Percentiles rank a stretch among this genome's conserved stretches.
Conservation (phyloP, 2,329 filamentous ascomycete genomes). For the Neopestalotiopsis clavispora region DNA sequence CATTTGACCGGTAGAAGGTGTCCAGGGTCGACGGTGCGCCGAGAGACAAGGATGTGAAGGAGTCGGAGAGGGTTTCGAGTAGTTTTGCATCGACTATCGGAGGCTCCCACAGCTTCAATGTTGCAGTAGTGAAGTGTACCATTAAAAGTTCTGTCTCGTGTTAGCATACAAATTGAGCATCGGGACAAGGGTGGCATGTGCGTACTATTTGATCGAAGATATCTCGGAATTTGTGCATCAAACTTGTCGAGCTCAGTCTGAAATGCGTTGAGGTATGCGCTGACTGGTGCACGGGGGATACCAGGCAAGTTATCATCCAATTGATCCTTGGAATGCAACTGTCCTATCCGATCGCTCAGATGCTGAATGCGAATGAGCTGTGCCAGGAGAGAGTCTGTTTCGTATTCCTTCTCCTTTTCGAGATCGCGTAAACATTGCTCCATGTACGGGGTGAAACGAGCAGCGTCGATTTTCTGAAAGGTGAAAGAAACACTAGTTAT, state of each 20-base stretch:
- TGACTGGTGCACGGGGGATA: constrained; percentile 44
- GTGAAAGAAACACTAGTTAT: constrained; percentile 44
- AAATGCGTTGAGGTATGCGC: constrained; percentile 52
- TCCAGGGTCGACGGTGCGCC: constrained; percentile 50
- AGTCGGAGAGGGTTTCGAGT: constrained; percentile 48
- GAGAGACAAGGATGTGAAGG: constrained; percentile 42
- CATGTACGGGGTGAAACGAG: constrained; percentile 58
- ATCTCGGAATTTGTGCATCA: constrained; percentile 38
- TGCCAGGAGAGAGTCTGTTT: constrained; percentile 51
- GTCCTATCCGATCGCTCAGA: constrained; percentile 54
- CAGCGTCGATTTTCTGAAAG: constrained; percentile 50
- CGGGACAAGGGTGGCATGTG: background rate
- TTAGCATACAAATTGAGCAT: background rate
- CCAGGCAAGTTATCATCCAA: constrained; percentile 36
- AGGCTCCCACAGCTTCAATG: constrained; percentile 53
- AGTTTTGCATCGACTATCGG: constrained; percentile 46
- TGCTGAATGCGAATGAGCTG: constrained; percentile 55
- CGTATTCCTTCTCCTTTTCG: constrained; percentile 47
- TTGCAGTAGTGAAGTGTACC: constrained; percentile 44
- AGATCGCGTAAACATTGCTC: constrained; percentile 55
- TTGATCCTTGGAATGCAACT: constrained; percentile 42
- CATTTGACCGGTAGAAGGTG: constrained; percentile 53
- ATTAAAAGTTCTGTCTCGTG: constrained; percentile 41
- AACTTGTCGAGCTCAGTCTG: constrained; percentile 51
- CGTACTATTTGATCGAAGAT: constrained; percentile 45